Conservation (phyloP, 331 rosid species). For the Quercus tomentella region DNA sequence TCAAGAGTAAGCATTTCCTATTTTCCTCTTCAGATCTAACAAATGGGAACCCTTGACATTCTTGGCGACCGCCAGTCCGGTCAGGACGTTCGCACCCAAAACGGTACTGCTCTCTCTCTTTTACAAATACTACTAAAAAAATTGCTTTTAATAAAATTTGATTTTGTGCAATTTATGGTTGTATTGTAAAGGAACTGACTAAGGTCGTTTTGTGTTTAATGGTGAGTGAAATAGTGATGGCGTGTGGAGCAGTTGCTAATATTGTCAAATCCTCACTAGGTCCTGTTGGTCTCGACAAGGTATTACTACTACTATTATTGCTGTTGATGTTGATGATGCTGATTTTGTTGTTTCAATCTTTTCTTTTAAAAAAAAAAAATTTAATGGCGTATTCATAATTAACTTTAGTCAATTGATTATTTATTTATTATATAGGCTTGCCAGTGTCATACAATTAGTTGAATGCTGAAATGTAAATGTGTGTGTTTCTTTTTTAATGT, state of each 20-base stretch:
- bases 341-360: neutral
- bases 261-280: slow-evolving; percentile 91
- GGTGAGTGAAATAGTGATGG: slow-evolving; percentile 49
- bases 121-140: neutral
- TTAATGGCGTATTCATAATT: too few relatives aligned
- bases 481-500: too few relatives aligned
- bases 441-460: too few relatives aligned
- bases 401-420: too few relatives aligned
- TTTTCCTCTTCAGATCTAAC: too few relatives aligned
- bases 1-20: too few relatives aligned
- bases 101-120: slow-evolving; percentile 39
- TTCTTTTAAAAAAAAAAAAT: too few relatives aligned
- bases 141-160: too few relatives aligned
- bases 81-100: slow-evolving; percentile 82
- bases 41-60: slow-evolving; percentile 49
- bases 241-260: slow-evolving; percentile 91
- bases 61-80: slow-evolving; percentile 65
- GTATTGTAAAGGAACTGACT: neutral
- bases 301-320: neutral
- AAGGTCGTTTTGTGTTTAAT: neutral
- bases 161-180: neutral
- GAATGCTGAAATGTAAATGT: too few relatives aligned
- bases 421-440: too few relatives aligned
- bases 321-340: neutral
- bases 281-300: slow-evolving; percentile 99